Evolutionary conservation across 176 grass and related monocot species (phyloP).

Genomic region (Oryza nivara): DNA sequence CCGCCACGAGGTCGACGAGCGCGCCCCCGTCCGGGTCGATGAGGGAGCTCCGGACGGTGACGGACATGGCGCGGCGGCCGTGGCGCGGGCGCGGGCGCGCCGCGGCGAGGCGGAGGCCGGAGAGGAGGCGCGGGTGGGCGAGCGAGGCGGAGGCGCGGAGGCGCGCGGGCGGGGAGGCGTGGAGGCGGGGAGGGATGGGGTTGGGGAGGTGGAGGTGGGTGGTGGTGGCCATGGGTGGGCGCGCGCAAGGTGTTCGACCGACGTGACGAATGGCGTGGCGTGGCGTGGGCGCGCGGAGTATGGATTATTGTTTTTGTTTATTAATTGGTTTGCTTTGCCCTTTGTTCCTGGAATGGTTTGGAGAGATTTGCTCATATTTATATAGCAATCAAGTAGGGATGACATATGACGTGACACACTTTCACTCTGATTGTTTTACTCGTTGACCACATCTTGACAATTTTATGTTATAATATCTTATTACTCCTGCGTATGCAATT

Average conservation of each 20-base stretch:
- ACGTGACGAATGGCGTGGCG: background rate
- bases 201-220: background rate
- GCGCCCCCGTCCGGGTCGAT: slow-evolving; percentile 95
- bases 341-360: too few species aligned
- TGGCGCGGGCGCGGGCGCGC: background rate
- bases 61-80: slow-evolving; percentile 33
- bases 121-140: background rate
- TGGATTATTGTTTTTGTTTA: background rate
- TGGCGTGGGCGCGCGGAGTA: too few species aligned
- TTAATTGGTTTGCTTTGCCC: too few species aligned
- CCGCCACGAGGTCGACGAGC: slow-evolving; percentile 60
- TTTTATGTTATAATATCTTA: too few species aligned
- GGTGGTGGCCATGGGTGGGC: slow-evolving; percentile 51
- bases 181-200: background rate
- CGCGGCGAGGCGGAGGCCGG: background rate
- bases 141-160: slow-evolving; percentile 7
- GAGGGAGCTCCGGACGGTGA: slow-evolving; percentile 60
- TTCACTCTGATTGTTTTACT: too few species aligned
- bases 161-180: slow-evolving; percentile 1
- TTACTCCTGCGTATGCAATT: too few species aligned
- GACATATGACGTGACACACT: too few species aligned
- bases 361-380: too few species aligned
- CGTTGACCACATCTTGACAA: too few species aligned
- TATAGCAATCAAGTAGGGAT: too few species aligned
- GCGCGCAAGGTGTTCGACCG: slow-evolving; percentile 23